phyloP scores from a whole-genome alignment of 192 early-diverging fungal genomes.

The Dissophora globulifera region DNA sequence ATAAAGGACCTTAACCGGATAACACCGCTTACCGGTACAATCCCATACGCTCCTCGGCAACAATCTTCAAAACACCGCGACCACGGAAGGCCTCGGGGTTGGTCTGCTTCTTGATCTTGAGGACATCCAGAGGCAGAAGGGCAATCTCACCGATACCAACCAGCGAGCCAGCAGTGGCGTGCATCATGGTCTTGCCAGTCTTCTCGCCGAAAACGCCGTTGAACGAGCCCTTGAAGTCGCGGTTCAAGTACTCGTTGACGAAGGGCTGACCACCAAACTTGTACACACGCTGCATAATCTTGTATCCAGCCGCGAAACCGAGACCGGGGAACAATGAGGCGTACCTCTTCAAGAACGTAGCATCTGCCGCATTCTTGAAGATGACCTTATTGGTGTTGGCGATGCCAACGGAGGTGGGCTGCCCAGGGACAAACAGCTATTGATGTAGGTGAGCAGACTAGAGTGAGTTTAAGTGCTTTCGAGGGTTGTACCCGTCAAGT shows the following conservation, averaged over 20 bases:
- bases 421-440: slow-evolving; percentile 77
- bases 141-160: slow-evolving; percentile 98
- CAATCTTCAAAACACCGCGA: slow-evolving; percentile 79
- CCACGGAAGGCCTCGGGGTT: slow-evolving; percentile 90
- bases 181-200: slow-evolving; percentile 95
- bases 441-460: neutral
- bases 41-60: slow-evolving; percentile 89
- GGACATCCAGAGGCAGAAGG: slow-evolving; percentile 93
- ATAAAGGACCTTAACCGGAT: neutral
- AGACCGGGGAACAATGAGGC: slow-evolving; percentile 96
- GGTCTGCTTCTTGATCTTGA: slow-evolving; percentile 99
- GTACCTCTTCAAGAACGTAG: slow-evolving; percentile 84
- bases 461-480: neutral
- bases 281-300: slow-evolving; percentile 96
- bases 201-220: slow-evolving; percentile 88
- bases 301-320: slow-evolving; percentile 98
- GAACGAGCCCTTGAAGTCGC: slow-evolving; percentile 81
- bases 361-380: slow-evolving; percentile 88
- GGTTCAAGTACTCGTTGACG: slow-evolving; percentile 92
- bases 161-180: slow-evolving; percentile 96
- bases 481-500: neutral
- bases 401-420: slow-evolving; percentile 70
- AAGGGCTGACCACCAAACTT: slow-evolving; percentile 99
- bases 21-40: slow-evolving; percentile 79
- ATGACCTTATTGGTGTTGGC: slow-evolving; percentile 84